phyloP scores from a whole-genome alignment of 2,329 filamentous ascomycete species.

The Leptographium wingfieldii region DNA sequence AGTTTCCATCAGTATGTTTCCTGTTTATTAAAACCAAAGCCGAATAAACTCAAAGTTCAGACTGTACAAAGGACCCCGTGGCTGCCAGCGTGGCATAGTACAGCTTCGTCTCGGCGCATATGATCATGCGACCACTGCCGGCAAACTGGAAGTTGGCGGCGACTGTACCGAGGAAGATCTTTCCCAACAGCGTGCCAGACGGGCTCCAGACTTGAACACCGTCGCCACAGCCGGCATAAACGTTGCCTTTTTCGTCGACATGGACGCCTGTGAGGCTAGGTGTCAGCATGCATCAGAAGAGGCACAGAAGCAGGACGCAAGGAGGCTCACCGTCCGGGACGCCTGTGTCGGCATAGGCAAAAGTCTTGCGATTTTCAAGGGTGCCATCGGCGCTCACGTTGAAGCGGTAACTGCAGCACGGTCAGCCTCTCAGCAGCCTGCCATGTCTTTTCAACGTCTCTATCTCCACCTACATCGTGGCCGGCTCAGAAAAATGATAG shows the following conservation, averaged over 20 bases:
- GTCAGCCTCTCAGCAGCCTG: neutral
- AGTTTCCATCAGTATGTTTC: too few relatives aligned
- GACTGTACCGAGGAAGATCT: constrained; percentile 36
- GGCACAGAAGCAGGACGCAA: constrained; percentile 13
- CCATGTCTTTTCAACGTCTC: neutral
- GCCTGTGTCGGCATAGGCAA: constrained; percentile 41
- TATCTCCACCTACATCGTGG: constrained; percentile 33
- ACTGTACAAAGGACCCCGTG: constrained; percentile 11
- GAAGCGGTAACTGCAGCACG: constrained; percentile 28
- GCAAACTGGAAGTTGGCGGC: constrained; percentile 39
- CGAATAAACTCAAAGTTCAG: neutral
- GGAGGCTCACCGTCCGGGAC: constrained; percentile 41
- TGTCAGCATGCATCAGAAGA: neutral
- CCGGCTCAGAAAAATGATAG: constrained; percentile 28
- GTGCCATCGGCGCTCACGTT: constrained; percentile 32
- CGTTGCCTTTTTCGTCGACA: constrained; percentile 39
- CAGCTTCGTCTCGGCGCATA: constrained; percentile 27
- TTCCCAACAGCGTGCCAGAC: constrained; percentile 37
- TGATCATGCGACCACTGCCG: constrained; percentile 27
- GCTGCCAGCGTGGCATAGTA: constrained; percentile 25
- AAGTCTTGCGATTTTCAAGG: constrained; percentile 35
- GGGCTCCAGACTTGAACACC: constrained; percentile 38
- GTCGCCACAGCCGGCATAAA: constrained; percentile 39
- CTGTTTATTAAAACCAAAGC: too few relatives aligned
- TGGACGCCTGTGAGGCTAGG: constrained; percentile 32